Conservation (phyloP, 2,329 filamentous ascomycete genomes). For the Annulohypoxylon truncatum region DNA sequence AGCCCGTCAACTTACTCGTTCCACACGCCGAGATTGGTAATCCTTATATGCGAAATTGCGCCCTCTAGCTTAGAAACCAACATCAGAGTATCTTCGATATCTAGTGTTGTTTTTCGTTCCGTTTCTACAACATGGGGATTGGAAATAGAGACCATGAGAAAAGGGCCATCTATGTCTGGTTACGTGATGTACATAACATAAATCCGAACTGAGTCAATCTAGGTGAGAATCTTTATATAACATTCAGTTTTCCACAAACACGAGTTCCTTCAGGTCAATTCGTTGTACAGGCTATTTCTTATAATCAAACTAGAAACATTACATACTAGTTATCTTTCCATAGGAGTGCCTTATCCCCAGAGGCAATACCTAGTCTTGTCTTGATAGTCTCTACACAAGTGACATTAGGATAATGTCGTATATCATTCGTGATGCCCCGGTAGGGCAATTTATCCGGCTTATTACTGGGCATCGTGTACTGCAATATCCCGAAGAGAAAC, state of each 20-base stretch:
- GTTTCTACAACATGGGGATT: slow-evolving; percentile 5
- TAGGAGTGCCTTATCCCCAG: neutral
- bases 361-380: neutral
- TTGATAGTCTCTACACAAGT: slow-evolving; percentile 1
- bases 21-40: slow-evolving; percentile 18
- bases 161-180: slow-evolving; percentile 8
- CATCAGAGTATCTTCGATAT: neutral
- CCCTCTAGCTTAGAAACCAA: slow-evolving; percentile 15
- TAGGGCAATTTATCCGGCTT: slow-evolving; percentile 48
- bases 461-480: slow-evolving; percentile 45
- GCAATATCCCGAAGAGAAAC: slow-evolving; percentile 41
- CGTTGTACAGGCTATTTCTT: neutral
- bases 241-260: neutral
- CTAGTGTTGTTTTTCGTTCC: neutral
- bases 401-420: slow-evolving; percentile 26
- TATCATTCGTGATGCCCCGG: slow-evolving; percentile 43
- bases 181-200: slow-evolving; percentile 12
- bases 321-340: neutral
- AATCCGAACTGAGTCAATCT: neutral
- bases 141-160: slow-evolving; percentile 15
- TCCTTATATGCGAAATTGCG: slow-evolving; percentile 7
- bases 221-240: slow-evolving; percentile 1
- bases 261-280: neutral
- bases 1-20: slow-evolving; percentile 3
- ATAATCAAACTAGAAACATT: neutral